Evolutionary conservation across 2,329 filamentous ascomycete species (phyloP).

Genomic region (Aspergillus calidoustus): DNA sequence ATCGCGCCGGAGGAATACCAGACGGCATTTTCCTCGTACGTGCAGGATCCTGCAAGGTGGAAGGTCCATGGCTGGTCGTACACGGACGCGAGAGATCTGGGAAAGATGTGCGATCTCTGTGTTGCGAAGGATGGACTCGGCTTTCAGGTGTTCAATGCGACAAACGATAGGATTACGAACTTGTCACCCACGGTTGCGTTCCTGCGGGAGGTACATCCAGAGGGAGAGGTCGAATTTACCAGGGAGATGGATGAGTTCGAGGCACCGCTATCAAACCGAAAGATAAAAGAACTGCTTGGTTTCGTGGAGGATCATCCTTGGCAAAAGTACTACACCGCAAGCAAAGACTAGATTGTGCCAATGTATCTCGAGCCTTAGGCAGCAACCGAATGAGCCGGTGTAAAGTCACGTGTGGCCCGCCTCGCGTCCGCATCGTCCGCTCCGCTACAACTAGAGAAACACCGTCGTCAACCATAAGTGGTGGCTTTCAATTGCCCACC

Average conservation of each 20-base stretch:
- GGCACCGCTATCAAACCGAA: not conserved
- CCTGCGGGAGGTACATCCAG: not conserved
- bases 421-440: too few relatives aligned
- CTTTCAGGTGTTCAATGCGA: not conserved
- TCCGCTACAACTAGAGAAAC: too few relatives aligned
- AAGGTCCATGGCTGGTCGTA: slow-evolving; percentile 67
- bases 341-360: not conserved
- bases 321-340: not conserved
- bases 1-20: slow-evolving; percentile 65
- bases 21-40: slow-evolving; percentile 56
- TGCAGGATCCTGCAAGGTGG: slow-evolving; percentile 55
- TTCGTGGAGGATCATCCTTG: not conserved
- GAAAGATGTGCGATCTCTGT: slow-evolving; percentile 59
- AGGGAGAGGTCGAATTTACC: not conserved
- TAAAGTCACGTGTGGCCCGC: too few relatives aligned
- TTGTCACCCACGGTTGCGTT: not conserved
- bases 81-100: slow-evolving; percentile 64
- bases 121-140: not conserved
- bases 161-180: not conserved
- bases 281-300: not conserved
- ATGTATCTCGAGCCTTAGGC: too few relatives aligned
- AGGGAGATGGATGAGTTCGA: not conserved
- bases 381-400: too few relatives aligned
- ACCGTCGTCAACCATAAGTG: too few relatives aligned
- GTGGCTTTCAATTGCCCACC: too few relatives aligned